phyloP scores from a whole-genome alignment of 306 rosid species.

The Gastrolobium bilobum region DNA sequence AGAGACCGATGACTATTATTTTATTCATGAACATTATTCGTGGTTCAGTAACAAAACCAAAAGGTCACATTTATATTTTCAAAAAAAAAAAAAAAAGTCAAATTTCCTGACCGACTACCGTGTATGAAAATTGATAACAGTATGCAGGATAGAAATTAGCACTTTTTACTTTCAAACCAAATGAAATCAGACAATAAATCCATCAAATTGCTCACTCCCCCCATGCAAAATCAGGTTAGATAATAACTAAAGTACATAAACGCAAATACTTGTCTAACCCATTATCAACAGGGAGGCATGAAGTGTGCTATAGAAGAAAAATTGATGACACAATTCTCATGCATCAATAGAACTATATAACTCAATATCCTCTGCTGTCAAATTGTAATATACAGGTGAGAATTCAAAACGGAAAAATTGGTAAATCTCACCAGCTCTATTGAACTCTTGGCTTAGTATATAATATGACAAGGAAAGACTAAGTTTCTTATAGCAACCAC shows the following conservation, averaged over 20 bases:
- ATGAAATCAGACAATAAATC: background rate
- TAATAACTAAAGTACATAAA: background rate
- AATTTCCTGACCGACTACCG: background rate
- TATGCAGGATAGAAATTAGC: background rate
- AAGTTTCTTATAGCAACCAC: slow-evolving; percentile 52
- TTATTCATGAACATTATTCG: slow-evolving; percentile 2
- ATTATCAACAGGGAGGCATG: slow-evolving; percentile 5
- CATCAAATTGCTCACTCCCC: background rate
- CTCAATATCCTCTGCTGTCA: slow-evolving; percentile 59
- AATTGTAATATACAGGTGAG: slow-evolving; percentile 86
- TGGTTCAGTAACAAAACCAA: background rate
- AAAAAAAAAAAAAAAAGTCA: background rate
- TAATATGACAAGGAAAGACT: slow-evolving; percentile 57
- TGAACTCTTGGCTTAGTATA: slow-evolving; percentile 66
- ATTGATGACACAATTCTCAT: slow-evolving; percentile 49
- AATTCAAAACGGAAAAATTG: slow-evolving; percentile 67
- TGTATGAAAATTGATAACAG: background rate
- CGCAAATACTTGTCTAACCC: background rate
- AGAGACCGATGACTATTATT: background rate
- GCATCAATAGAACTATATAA: slow-evolving; percentile 62
- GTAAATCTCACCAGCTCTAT: slow-evolving; percentile 70
- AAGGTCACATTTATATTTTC: background rate
- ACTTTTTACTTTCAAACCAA: background rate
- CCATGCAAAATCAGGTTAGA: slow-evolving; percentile 3
- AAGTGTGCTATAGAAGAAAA: slow-evolving; percentile 5